These are phyloP conservation scores for Nyssa sinensis DNA, from an alignment of 148 eudicot species.

Conservation along the genomic window DNA sequence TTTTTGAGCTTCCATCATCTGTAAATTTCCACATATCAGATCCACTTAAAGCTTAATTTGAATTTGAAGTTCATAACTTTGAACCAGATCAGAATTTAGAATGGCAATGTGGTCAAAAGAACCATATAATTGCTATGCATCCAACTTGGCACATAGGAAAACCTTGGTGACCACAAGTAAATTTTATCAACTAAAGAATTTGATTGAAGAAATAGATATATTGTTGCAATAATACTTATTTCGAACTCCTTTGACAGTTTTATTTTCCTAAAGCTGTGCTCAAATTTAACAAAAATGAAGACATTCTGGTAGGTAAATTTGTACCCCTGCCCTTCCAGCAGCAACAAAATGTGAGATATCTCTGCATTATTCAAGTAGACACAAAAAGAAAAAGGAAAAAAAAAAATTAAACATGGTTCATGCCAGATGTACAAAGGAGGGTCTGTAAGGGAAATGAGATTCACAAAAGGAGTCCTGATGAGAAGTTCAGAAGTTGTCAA, in stretches of 20 bases:
- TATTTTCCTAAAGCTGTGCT: not conserved
- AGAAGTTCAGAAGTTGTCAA: not conserved
- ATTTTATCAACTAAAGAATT: not conserved
- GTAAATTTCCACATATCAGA: not conserved
- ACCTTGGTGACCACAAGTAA: not conserved
- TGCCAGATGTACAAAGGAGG: not conserved
- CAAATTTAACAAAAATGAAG: not conserved
- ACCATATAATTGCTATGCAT: not conserved
- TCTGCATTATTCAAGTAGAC: not conserved
- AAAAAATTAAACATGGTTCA: not conserved
- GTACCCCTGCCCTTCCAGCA: not conserved
- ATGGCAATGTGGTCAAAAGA: not conserved
- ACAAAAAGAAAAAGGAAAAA: not conserved
- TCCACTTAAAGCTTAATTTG: not conserved
- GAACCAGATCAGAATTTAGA: too few relatives aligned
- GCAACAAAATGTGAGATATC: too few relatives aligned
- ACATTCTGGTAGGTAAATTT: not conserved
- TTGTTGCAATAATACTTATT: not conserved
- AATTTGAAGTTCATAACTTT: not conserved
- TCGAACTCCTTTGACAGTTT: not conserved
- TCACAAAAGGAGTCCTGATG: not conserved
- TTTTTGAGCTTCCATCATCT: not conserved
- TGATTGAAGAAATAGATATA: not conserved
- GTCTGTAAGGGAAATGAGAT: too few relatives aligned
- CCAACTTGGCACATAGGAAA: not conserved